Base-by-base conservation (phyloP, 2,329 filamentous ascomycete genomes). In the Hortaea werneckii region DNA sequence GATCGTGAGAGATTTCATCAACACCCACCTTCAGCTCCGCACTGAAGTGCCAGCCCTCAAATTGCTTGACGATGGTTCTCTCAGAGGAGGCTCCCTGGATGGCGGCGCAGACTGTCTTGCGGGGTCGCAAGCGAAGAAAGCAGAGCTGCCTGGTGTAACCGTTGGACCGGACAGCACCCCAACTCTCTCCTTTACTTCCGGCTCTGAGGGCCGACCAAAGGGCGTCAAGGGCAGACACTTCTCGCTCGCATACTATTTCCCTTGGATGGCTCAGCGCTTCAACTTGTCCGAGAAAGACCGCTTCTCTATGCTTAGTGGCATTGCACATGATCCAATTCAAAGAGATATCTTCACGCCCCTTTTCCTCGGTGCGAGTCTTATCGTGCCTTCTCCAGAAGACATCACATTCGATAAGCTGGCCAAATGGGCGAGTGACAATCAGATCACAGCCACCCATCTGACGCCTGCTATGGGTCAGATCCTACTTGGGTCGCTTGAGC, bases 391-490 rank as follows among this genome's bases (percentile, higher is more conserved):
- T 8, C 78, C 78, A 47, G 88, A 95, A 51, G 81, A 88, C 55
- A 96, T 96, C 49, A 78, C 83, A 44, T 85, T 95, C 62, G 89
- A 95, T 67, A 81, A 75, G 57, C 72, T 95, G 10, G 83, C 83
- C 4, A 87, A 94, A 60, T 98, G 92, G 92, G 87, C 95, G 76
- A 73, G 75, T 43, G 78, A 83, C 43, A 78, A 85, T 59, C 69
- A 76, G 45, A 79, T 85, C 2, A 94, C 82, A 11, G 85, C 88
- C 13, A 87, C 84, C 9, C 92, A 96, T 66, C 69, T 96, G 35
- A 98, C 92, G 1, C 92, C 92, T 7, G 92, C 92, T 47, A 95
- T 96, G 89, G 89, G 89, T 45, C 87, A 95, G 57, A 92, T 96
- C 50, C 71, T 96, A 1, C 82, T 90, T n/a, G 89, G 88, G 38